Base-by-base conservation (phyloP, 2,329 filamentous ascomycete species). In the Penicillium sp. region DNA sequence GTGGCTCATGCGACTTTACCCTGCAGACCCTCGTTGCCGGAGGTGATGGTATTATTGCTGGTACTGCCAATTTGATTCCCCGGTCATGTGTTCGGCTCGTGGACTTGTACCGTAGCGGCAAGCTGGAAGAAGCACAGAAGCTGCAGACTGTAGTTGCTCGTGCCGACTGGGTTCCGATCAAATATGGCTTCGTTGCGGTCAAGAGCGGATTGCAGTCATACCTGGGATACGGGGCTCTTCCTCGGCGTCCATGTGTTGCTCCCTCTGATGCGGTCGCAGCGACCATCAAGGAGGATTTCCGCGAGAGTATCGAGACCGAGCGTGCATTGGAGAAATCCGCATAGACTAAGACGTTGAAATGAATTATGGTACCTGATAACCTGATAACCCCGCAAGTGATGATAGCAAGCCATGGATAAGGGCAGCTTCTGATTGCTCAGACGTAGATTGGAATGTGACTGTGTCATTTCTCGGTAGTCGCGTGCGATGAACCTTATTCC, bases 1-100 rank as follows among this genome's bases (percentile, higher is more conserved):
- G 88, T 37, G 89, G 88, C 55, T 87, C 93, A 67, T 88, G 86
- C 63, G 89, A 94, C 70, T 94, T 94, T 69, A 89, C 87, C 0
- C 76, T 87, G 23, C 89, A 91, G 71, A 91, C 87, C 1, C 77
- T 90, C 4, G 77, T 85, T 50, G 86, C 81, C 39, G 88, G 88
- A 39, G 88, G 88, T 35, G 85, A 81, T 46, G 88, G 89, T 26
- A 89, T 93, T 68, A 93, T 94, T 61, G 87, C 87, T 13, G 89
- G 89, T 16, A 84, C 86, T 34, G 89, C 87, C 51, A 95, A 94
- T 63, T 82, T 94, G 47, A 82, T 91, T 69, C 89, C 89, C 41
- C 89, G 90, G 73, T 75, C 86, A 6, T 90, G 87, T 62, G 85
- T 86, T 40, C 81, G 79, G 64, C 80, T 94, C 23, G 89, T 87